Evolutionary conservation across 2,329 filamentous ascomycete genomes (phyloP), one percentile per base, ranked within the genome.

Genomic region (Diaporthe citrichinensis): DNA sequence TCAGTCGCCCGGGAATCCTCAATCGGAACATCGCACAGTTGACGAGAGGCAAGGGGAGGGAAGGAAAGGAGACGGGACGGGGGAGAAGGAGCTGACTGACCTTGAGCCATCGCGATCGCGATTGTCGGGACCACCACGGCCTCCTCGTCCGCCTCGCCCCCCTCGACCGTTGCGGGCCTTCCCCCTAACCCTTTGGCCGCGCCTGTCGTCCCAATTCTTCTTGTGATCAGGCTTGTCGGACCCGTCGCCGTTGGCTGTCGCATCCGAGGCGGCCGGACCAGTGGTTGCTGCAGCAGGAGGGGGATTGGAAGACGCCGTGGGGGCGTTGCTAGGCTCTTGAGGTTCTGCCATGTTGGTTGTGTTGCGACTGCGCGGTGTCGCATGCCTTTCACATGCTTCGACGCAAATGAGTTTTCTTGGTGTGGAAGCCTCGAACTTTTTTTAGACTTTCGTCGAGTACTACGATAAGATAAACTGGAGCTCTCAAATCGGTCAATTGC

Each of bases 271-370:
- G 10, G 53, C 6, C 15, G 23, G 61, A 14, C 41, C 44, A 51
- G 65, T 25, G 12, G 31, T 59, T 51, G 25, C 51, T 17, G 67
- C 61, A 7, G 67, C 6, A 28, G 49, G 28, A 8, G 53, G 31
- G 44, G 69, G 34, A 9, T 69, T 44, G 31, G 74, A 57, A 51
- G 71, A 23, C 34, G 62, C 55, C 46, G 20, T 8, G 10, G 10
- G 4, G 39, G 67, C 55, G 31, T 74, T 71, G 49, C 36, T 25
- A 73, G 73, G n/a, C 71, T 73, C 17, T 34, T 71, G 31, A 72
- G 53, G 62, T 59, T 73, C 75, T 75, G 75, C 72, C 75, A 76
- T 76, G 36, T 15, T 76, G 34, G 49, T 51, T 34, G 6, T 71
- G 71, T 39, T 51, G 61, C 7, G 31, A 55, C 15, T 34, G 58